phyloP scores from a whole-genome alignment of 148 eudicot species.

The Rhododendron mucronatum region DNA sequence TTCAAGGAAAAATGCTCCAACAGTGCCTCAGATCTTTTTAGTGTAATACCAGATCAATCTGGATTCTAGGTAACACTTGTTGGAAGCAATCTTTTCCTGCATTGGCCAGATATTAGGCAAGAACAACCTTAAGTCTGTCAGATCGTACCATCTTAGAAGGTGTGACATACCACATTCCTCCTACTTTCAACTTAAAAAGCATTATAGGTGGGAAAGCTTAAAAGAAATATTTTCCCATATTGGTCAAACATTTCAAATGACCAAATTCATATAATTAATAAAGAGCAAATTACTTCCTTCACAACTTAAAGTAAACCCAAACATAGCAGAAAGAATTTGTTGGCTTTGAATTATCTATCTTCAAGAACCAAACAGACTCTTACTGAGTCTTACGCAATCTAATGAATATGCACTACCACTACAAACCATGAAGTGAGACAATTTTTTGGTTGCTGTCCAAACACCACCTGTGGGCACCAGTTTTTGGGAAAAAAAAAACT shows the following conservation, averaged over 20 bases:
- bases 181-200: background rate
- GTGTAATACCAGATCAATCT: background rate
- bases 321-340: background rate
- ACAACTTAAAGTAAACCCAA: background rate
- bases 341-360: background rate
- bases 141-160: background rate
- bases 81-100: background rate
- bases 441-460: background rate
- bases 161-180: background rate
- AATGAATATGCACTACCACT: background rate
- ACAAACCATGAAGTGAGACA: too few species aligned
- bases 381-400: background rate
- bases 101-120: background rate
- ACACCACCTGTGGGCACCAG: background rate
- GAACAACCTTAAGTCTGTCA: background rate
- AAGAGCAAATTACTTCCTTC: background rate
- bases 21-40: background rate
- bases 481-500: too few species aligned
- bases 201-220: too few species aligned
- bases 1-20: background rate
- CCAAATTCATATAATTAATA: background rate
- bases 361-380: background rate
- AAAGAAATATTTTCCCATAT: too few species aligned
- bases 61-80: background rate
- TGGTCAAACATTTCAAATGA: too few species aligned